Evolutionary conservation across 2,329 filamentous ascomycete genomes (phyloP), one percentile per base, ranked within the genome.

Genomic region (Colletotrichum sp.): DNA sequence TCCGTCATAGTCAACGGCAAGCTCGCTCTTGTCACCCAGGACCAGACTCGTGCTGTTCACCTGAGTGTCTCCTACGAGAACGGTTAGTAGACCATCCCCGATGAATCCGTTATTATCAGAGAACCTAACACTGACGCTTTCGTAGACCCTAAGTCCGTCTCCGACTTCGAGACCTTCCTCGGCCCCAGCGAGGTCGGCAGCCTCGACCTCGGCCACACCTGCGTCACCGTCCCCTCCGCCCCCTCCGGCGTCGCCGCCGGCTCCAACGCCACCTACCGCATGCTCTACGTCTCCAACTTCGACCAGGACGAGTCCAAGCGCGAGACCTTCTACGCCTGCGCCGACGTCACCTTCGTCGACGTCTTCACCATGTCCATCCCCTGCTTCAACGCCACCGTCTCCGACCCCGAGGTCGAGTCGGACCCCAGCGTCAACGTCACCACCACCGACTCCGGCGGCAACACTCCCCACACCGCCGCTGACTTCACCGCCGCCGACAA

Each of bases 21-120:
- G 61, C 84, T 93, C 16, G 86, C 90, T 3, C 84, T 93, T 5
- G 88, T 90, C 8, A 87, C 89, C 24, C 90, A 92, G 59, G 88
- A 91, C 74, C 89, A 91, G 66, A 89, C 90, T 7, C 92, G 87
- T 79, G 85, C 88, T 55, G 82, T 91, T 28, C 85, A 88, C 66
- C 84, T 92, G 24, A 86, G 87, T 69, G 86, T 92, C 68, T 89
- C 91, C 0, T 89, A 90, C 76, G 81, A 82, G 7, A 84, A 87
- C 68, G 84, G 90, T 91, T 82, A 74, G 83, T 21, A 21, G 14
- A 30, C 67, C 38, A 18, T 34, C 48, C 9, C 24, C 24, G 24
- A 24, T 4, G 4, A 24, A 24, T 24, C 24, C 24, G 3, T 24
- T 24, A 24, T 24, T 4, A 24, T 24, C 24, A 24, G 24, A 4